A percentile compares a stretch with the other conserved stretches of the same genome.
phyloP scores from a whole-genome alignment of 352 stramenopile species.

The Phytophthora megakarya region DNA sequence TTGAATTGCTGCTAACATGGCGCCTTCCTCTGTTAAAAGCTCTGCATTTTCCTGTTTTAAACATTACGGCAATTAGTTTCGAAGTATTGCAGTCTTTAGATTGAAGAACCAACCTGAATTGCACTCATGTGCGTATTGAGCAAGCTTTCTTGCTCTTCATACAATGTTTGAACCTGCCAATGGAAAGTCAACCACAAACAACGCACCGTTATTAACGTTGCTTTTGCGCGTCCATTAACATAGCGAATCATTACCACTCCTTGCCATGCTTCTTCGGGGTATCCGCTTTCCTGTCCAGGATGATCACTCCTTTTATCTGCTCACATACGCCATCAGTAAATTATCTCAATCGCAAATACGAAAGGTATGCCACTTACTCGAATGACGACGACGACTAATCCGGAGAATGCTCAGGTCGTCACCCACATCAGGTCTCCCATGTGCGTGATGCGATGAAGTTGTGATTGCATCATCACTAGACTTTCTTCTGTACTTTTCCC shows the following conservation, averaged over 20 bases:
- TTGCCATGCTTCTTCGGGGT: conserved; percentile 65
- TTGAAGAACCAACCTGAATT: conserved; percentile 77
- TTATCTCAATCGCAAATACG: not conserved
- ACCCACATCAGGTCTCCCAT: conserved; percentile 28
- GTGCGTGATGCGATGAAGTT: conserved; percentile 33
- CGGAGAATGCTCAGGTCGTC: conserved; percentile 71
- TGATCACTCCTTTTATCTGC: conserved; percentile 28
- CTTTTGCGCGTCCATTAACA: not conserved
- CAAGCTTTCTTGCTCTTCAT: conserved; percentile 96
- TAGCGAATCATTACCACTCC: conserved; percentile 51
- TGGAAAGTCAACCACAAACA: not conserved
- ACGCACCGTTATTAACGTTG: not conserved
- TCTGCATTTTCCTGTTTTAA: conserved; percentile 94
- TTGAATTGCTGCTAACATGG: conserved; percentile 84
- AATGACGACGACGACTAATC: conserved; percentile 54
- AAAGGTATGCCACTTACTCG: conserved; percentile 42
- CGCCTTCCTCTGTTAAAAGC: conserved; percentile 96
- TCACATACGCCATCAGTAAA: not conserved
- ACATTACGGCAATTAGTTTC: not conserved
- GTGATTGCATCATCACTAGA: conserved; percentile 14
- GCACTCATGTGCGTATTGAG: conserved; percentile 97
- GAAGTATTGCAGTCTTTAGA: not conserved
- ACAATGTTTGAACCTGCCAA: conserved; percentile 87
- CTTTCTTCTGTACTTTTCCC: conserved; percentile 21
- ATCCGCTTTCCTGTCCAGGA: conserved; percentile 37